Evolutionary conservation across 2,329 filamentous ascomycete genomes (phyloP), one percentile per base, ranked within the genome.

Genomic region (Pseudogymnoascus sp.): DNA sequence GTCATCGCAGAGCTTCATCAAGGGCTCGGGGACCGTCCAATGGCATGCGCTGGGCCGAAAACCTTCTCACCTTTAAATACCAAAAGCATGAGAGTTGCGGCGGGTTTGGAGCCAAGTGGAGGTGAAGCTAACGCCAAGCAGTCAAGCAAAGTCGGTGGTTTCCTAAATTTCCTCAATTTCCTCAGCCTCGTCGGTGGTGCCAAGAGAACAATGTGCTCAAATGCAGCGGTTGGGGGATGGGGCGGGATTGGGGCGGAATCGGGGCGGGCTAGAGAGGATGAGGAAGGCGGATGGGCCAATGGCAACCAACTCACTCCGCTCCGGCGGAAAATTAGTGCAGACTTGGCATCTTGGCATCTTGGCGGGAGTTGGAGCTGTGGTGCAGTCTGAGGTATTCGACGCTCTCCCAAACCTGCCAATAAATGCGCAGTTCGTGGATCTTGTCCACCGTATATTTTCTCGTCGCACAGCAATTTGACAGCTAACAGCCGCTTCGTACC

Each of bases 131-230:
- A 50, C 44, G 21, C 44, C 44, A 10, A 50, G 44, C 21, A 29
- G 44, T 50, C 26, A 6, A 24, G 24, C 24, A 24, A 4, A n/a
- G n/a, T n/a, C n/a, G n/a, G n/a, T n/a, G n/a, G n/a, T n/a, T n/a
- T n/a, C n/a, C n/a, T n/a, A n/a, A n/a, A n/a, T n/a, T n/a, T 24
- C 24, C 2, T 2, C 2, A 5, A 14, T 24, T 31, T 59, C 26
- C 24, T 59, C 53, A 59, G 53, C 29, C 53, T 59, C 35, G 53
- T 38, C 21, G 1, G 10, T 3, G 3, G 3, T 16, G 53, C 53
- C 53, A 59, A 59, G 53, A 7, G 16, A 38, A n/a, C 29, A 59
- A 59, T 59, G 53, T 59, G 53, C 53, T 59, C 53, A 59, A 59
- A 59, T 38, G 29, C 29, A 33, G 53, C 40, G 40, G n/a, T 7